Evolutionary conservation across 768 basidiomycete genomes (phyloP), one percentile per base, ranked within the genome.

Genomic region (Tulasnella sp.): DNA sequence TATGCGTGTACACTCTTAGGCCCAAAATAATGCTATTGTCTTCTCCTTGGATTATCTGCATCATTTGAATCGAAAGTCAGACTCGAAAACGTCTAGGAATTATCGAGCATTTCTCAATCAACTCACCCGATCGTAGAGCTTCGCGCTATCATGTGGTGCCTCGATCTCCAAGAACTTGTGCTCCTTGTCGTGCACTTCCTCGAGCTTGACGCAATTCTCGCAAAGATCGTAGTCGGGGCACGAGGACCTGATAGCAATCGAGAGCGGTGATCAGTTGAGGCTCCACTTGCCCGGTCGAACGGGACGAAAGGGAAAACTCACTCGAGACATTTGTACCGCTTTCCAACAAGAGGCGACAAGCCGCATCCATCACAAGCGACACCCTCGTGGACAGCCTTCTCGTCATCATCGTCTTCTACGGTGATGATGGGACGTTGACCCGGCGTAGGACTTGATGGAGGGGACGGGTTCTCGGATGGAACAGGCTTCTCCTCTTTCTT

Each of bases 161-260:
- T 76, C 75, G 40, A 76, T 40, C 34, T 67, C 67, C 36, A 76
- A 36, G 75, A 76, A 76, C 67, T 69, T 76, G 68, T 76, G 75
- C 40, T 67, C 49, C 69, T 70, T 36, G 42, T 68, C 67, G 36
- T 76, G 75, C 1, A 68, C 36, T 36, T 68, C 67, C 25, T 76
- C 67, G 34, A 40, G 64, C 19, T 76, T 69, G 37, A 69, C 25
- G 70, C 77, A 78, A 36, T 78, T 71, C 25, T 29, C n/a, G 42
- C 77, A 78, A 19, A 78, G 45, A 42, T 77, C 77, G 42, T 70
- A 77, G 34, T 77, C 77, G 11, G 77, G 40, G 68, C 77, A 78
- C 29, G 40, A 73, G 15, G 71, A n/a, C 31, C 77, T 78, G 34
- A 38, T 34, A 34, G 42, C 12, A 64, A 74, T 6, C 15, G 42